Base-by-base conservation (phyloP, 768 basidiomycete species). In the Boletus vinaceobasis region DNA sequence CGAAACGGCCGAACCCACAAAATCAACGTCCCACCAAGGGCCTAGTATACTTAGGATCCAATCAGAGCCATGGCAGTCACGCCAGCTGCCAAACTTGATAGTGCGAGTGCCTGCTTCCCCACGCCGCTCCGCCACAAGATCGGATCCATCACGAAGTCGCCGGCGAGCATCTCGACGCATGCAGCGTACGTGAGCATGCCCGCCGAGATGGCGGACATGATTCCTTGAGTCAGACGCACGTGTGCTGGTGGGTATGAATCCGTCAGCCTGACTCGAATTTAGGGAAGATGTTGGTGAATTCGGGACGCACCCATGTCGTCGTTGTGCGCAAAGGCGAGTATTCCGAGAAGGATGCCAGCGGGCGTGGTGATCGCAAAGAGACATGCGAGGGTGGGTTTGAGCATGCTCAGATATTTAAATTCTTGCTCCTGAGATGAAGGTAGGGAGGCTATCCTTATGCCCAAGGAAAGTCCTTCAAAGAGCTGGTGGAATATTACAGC, bases 151-250 rank as follows among this genome's bases (percentile, higher is more conserved):
- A 92, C 87, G 60, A 92, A 91, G 68, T 93, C 90, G 3, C 82
- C 90, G 0, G 88, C 90, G 48, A 93, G 80, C 87, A 93, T 92
- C 76, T 92, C 90, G 7, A 92, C 88, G 10, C 85, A 88, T 11
- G 86, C 82, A 0, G 86, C 90, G 62, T 91, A 92, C 43, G 86
- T 90, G 46, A 93, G 79, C 86, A 92, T 84, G 4, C 90, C 89
- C 1, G 89, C 87, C 0, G 87, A 89, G 32, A 90, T 75, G n/a
- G 87, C 88, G 7, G 84, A 86, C 85, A 91, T 85, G 42, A 91
- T 64, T 21, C 90, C 90, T 65, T 88, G 85, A 1, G 77, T 76
- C 15, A 87, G 75, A 36, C 75, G 71, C 67, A 85, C 73, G n/a
- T 74, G 73, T 10, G 74, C 79, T 79, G 60, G 29, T 31, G 11